Conservation (phyloP, 441 rosid species). For the Populus trichocarpa region DNA sequence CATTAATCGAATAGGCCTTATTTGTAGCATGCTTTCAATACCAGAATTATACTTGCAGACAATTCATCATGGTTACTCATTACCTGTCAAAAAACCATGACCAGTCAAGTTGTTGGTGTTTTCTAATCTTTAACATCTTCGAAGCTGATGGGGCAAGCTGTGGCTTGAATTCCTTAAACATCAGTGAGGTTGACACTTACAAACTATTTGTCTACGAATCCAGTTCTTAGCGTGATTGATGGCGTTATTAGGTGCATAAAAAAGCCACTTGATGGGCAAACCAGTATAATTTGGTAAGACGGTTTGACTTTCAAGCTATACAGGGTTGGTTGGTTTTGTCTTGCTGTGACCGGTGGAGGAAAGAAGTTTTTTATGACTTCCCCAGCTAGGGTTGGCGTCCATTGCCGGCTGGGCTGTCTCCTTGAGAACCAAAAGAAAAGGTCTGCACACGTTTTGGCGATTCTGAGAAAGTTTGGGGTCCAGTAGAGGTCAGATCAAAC, state of each 20-base stretch:
- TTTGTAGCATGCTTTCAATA: conserved; percentile 2
- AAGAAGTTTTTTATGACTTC: background rate
- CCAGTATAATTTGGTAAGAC: conserved; percentile 4
- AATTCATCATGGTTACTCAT: background rate
- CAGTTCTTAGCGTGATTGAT: conserved; percentile 32
- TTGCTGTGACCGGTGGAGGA: background rate
- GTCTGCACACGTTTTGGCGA: background rate
- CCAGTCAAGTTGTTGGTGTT: background rate
- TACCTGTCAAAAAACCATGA: background rate
- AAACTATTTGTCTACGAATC: background rate
- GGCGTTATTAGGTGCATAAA: conserved; percentile 36
- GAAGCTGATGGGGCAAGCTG: background rate
- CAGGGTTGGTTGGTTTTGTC: background rate
- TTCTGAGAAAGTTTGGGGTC: background rate
- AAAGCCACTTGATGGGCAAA: conserved; percentile 12
- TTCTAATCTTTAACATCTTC: background rate
- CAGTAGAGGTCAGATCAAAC: background rate
- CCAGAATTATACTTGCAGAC: background rate
- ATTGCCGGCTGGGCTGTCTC: background rate
- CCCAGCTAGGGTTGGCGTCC: background rate
- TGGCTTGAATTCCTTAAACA: background rate
- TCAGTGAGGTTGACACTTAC: background rate
- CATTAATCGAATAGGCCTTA: background rate
- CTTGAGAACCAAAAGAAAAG: no score
- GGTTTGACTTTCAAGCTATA: conserved; percentile 10